These are phyloP conservation scores for Exophiala mesophila DNA, from an alignment of 2,329 filamentous ascomycete species.

Conservation along the genomic window DNA sequence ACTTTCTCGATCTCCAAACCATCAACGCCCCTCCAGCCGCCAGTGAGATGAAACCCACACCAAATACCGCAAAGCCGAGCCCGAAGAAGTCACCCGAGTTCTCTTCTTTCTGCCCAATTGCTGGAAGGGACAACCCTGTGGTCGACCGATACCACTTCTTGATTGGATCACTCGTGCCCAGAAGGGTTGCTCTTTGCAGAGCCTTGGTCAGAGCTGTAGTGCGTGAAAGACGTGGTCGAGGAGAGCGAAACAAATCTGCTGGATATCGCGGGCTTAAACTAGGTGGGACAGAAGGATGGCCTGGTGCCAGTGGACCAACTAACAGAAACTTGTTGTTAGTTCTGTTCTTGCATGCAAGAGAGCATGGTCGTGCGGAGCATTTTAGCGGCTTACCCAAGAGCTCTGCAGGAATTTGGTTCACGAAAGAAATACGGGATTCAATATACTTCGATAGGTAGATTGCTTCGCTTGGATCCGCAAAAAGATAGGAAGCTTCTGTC, in stretches of 20 bases:
- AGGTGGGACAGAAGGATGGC: background rate
- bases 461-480: background rate
- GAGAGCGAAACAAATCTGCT: background rate
- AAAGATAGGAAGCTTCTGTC: background rate
- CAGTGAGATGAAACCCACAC: background rate
- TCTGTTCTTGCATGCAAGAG: background rate
- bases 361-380: background rate
- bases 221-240: too few species aligned
- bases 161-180: background rate
- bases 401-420: slow-evolving; percentile 55
- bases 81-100: too few species aligned
- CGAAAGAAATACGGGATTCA: slow-evolving; percentile 45
- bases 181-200: too few species aligned
- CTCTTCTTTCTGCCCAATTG: too few species aligned
- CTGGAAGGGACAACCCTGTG: too few species aligned
- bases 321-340: background rate
- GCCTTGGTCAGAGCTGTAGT: too few species aligned
- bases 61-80: slow-evolving; percentile 38
- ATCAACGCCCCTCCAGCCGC: slow-evolving; percentile 1
- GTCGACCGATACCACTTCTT: background rate
- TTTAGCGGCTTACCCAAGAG: slow-evolving; percentile 40
- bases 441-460: slow-evolving; percentile 38
- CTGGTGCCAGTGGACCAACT: slow-evolving; percentile 12
- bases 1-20: too few species aligned
- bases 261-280: background rate